Base-by-base conservation (phyloP, 202 grass and related monocot genomes). In the Schoenoplectus tabernaemontani region DNA sequence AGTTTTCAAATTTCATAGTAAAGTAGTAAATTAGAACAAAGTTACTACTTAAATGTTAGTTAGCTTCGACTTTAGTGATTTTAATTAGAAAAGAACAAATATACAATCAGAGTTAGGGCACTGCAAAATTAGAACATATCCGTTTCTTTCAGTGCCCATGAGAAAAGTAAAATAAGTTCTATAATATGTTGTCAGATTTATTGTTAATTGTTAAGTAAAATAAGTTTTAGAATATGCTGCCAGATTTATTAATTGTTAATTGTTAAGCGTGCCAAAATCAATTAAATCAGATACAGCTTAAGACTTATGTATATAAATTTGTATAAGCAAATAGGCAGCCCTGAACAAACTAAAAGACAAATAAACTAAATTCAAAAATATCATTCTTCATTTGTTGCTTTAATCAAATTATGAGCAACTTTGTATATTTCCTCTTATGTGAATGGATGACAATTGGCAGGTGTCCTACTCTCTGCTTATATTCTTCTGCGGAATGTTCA, bases 401-500 rank as follows among this genome's bases (percentile, higher is more conserved):
- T 39, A 41, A 15, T 17, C 9, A 41, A 67, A 19, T 20, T 33
- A 61, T 12, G n/a, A 34, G 36, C 42, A 39, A 70, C 16, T 1
- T 69, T 15, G 9, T 28, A 22, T 71, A 28, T 10, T 70, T 47
- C 8, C 42, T 36, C 61, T 37, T 36, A 64, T 64, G 61, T 3
- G 12, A 64, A 4, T 36, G 12, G 32, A 64, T 34, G 9, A 16
- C 2, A 36, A 48, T 33, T 46, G 11, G 32, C 81, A 91, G 92
- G 96, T 99, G 44, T 99, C 96, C 36, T 99, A 99, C 81, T 99
- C 96, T 26, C 59, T 99, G 64, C 84, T 99, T 43, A 88, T 95
- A 57, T 98, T 98, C 83, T 98, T 98, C 80, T 95, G 89, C 3
- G 96, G 96, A 16, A 95, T 95, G 96, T 98, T 98, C 86, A 89